Conservation (phyloP, 805 yeast species). For the Metschnikowia gruessii region DNA sequence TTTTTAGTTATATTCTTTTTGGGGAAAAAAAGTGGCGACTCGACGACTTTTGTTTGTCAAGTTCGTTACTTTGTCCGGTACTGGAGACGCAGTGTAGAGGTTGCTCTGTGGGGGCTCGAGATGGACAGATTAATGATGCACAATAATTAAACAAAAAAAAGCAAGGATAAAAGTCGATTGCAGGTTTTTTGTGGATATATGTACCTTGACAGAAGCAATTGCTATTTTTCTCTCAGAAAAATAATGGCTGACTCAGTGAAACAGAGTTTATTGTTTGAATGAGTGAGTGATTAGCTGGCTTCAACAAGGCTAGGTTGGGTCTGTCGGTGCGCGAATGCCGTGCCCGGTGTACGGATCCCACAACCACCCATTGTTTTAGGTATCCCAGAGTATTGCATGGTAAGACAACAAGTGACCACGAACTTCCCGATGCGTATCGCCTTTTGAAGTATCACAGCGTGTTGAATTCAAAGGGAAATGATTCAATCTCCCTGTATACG, state of each 20-base stretch:
- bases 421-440: no score
- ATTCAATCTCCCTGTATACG: no score
- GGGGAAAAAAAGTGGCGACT: not conserved
- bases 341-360: constrained; percentile 5
- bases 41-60: not conserved
- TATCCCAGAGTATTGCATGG: not conserved
- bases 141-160: not conserved
- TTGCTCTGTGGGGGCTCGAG: not conserved
- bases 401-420: not conserved
- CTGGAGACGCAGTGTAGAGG: not conserved
- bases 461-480: no score
- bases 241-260: not conserved
- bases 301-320: not conserved
- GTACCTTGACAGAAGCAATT: not conserved
- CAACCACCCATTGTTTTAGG: not conserved
- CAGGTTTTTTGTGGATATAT: not conserved
- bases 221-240: not conserved
- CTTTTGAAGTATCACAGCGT: no score
- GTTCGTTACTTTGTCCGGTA: constrained; percentile 2
- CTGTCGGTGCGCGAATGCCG: constrained; percentile 6
- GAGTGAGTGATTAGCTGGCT: constrained; percentile 4
- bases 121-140: not conserved
- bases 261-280: constrained; percentile 10
- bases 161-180: not conserved
- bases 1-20: not conserved